phyloP scores from a whole-genome alignment of 805 yeast species.

The Starmerella potacharoeniae region DNA sequence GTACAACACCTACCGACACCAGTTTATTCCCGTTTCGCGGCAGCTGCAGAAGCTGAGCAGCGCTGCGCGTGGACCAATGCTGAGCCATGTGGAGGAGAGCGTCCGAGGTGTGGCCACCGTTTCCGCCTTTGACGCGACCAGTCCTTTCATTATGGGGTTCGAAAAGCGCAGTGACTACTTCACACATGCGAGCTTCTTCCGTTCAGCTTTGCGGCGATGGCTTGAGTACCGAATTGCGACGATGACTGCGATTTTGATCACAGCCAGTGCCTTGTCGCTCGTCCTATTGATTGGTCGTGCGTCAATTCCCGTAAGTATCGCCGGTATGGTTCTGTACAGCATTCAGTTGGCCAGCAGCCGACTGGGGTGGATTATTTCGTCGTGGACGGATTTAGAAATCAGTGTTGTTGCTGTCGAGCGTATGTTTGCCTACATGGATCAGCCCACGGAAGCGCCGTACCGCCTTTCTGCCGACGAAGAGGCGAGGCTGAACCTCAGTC shows the following conservation, averaged over 20 bases:
- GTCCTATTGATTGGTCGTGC: slow-evolving; percentile 42
- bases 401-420: slow-evolving; percentile 79
- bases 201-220: slow-evolving; percentile 41
- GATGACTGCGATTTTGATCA: slow-evolving; percentile 68
- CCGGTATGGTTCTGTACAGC: slow-evolving; percentile 79
- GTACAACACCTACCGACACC: slow-evolving; percentile 52
- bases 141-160: slow-evolving; percentile 43
- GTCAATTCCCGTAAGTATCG: slow-evolving; percentile 75
- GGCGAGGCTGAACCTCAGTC: neutral
- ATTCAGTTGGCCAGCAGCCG: slow-evolving; percentile 75
- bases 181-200: slow-evolving; percentile 45
- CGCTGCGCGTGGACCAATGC: slow-evolving; percentile 55
- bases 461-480: slow-evolving; percentile 44
- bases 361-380: slow-evolving; percentile 78
- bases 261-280: slow-evolving; percentile 66
- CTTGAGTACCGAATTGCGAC: slow-evolving; percentile 88
- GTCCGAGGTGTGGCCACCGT: slow-evolving; percentile 60
- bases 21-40: slow-evolving; percentile 51
- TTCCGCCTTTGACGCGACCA: slow-evolving; percentile 49
- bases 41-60: slow-evolving; percentile 59
- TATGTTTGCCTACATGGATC: slow-evolving; percentile 42
- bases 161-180: slow-evolving; percentile 25
- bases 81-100: slow-evolving; percentile 66
- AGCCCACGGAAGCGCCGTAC: slow-evolving; percentile 73
- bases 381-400: slow-evolving; percentile 86